Base-by-base conservation (phyloP, 352 stramenopile species). In the Globisporangium parvum region DNA sequence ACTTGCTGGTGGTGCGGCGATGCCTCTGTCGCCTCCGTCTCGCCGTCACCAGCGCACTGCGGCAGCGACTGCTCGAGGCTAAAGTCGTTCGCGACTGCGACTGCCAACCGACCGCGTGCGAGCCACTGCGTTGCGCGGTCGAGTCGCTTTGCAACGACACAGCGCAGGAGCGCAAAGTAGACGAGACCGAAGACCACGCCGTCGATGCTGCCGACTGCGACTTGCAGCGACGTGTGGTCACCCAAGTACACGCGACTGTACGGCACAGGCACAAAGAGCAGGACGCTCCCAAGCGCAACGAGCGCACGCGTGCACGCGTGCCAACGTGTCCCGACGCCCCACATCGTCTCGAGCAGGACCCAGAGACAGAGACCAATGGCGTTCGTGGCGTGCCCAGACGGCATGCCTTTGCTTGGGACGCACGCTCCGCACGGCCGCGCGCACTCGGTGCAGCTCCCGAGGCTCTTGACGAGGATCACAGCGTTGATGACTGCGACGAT, bases 191-290 rank as follows among this genome's bases (percentile, higher is more conserved):
- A 59, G 14, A 76, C 60, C 31, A 75, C 51, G 3, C 75, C 75
- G 47, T 78, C n/a, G 2, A 47, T 58, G 35, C 57, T 66, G 49
- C 75, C 75, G 23, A 86, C 66, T 15, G 18, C 57, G 45, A 81
- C 69, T 55, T 86, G 75, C 39, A 83, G 57, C 20, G 47, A 35
- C 31, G 70, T 80, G 66, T 86, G 75, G 60, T 86, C 75, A 21
- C 75, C 75, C 31, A 86, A 37, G 56, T 86, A 81, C 51, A 83
- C 44, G 56, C 75, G 75, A 47, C 70, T 80, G 66, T 81, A 86
- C 0, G 75, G 73, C 2, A 86, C 73, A 0, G 73, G 70, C 14
- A 70, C 61, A 35, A 85, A 76, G 23, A 85, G 52, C 39, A 76
- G 54, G n/a, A 70, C 11, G n/a, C 47, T 42, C 0, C 47, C 55